Conservation (phyloP, 2,329 filamentous ascomycete species). For the Hortaea sp. region DNA sequence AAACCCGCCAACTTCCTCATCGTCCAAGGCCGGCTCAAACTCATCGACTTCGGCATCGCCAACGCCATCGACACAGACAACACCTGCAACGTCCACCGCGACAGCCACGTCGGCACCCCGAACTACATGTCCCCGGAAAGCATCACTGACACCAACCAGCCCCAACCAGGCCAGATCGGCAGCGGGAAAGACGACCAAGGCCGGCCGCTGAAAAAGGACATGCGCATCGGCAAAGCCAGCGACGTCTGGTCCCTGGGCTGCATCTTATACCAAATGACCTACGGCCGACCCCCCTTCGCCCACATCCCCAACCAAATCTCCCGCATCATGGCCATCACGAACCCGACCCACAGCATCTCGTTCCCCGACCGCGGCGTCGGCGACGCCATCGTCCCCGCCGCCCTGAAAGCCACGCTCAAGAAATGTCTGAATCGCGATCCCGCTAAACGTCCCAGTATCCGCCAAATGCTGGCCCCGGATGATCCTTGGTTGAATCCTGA, state of each 20-base stretch:
- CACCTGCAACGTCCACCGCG: slow-evolving; percentile 94
- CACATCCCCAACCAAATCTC: slow-evolving; percentile 83
- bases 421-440: slow-evolving; percentile 51
- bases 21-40: slow-evolving; percentile 78
- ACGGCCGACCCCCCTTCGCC: slow-evolving; percentile 89
- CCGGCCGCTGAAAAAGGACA: slow-evolving; percentile 56
- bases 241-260: slow-evolving; percentile 96
- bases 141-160: slow-evolving; percentile 73
- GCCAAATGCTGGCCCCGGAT: slow-evolving; percentile 44
- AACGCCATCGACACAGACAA: slow-evolving; percentile 93
- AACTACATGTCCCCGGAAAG: slow-evolving; percentile 99
- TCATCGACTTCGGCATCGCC: slow-evolving; percentile 98
- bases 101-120: slow-evolving; percentile 88
- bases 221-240: slow-evolving; percentile 91
- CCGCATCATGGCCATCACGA: slow-evolving; percentile 77
- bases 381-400: slow-evolving; percentile 44
- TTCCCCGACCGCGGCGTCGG: slow-evolving; percentile 63
- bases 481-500: slow-evolving; percentile 53
- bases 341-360: slow-evolving; percentile 63
- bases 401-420: slow-evolving; percentile 46
- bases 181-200: slow-evolving; percentile 29
- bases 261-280: slow-evolving; percentile 96
- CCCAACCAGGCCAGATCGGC: slow-evolving; percentile 25
- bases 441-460: slow-evolving; percentile 45
- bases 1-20: slow-evolving; percentile 97